phyloP scores from a whole-genome alignment of 768 basidiomycete species.

The Cantharellus cinnabarinus region DNA sequence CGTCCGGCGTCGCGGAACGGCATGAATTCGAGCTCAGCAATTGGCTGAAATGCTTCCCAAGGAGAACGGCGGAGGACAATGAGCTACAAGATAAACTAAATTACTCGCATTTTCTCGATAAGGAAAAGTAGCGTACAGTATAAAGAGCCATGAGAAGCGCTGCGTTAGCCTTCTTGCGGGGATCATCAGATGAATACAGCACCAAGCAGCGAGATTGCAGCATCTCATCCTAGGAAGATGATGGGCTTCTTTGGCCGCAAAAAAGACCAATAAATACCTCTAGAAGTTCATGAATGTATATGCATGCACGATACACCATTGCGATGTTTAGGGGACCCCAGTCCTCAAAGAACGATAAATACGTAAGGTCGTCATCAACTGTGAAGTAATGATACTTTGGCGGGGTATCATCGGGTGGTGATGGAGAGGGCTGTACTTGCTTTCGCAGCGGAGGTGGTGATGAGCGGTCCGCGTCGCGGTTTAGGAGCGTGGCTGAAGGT shows the following conservation, averaged over 20 bases:
- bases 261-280: slow-evolving; percentile 28
- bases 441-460: slow-evolving; percentile 41
- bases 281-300: slow-evolving; percentile 74
- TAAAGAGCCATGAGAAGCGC: slow-evolving; percentile 88
- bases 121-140: slow-evolving; percentile 35
- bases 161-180: slow-evolving; percentile 78
- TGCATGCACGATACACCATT: slow-evolving; percentile 87
- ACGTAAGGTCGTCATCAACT: slow-evolving; percentile 78
- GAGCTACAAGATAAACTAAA: slow-evolving; percentile 32
- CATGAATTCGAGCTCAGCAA: slow-evolving; percentile 83
- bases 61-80: slow-evolving; percentile 78
- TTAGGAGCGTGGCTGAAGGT: slow-evolving; percentile 44
- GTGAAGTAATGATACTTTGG: slow-evolving; percentile 78
- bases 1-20: slow-evolving; percentile 91
- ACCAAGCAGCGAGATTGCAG: slow-evolving; percentile 55
- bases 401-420: slow-evolving; percentile 47
- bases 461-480: slow-evolving; percentile 31
- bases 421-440: slow-evolving; percentile 29
- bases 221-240: slow-evolving; percentile 40
- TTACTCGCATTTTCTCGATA: neutral
- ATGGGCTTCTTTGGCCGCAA: neutral
- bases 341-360: slow-evolving; percentile 86
- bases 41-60: slow-evolving; percentile 88
- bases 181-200: slow-evolving; percentile 73
- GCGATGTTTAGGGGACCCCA: slow-evolving; percentile 83